Conservation (phyloP, 2,329 filamentous ascomycete genomes). For the Trichothecium roseum region DNA sequence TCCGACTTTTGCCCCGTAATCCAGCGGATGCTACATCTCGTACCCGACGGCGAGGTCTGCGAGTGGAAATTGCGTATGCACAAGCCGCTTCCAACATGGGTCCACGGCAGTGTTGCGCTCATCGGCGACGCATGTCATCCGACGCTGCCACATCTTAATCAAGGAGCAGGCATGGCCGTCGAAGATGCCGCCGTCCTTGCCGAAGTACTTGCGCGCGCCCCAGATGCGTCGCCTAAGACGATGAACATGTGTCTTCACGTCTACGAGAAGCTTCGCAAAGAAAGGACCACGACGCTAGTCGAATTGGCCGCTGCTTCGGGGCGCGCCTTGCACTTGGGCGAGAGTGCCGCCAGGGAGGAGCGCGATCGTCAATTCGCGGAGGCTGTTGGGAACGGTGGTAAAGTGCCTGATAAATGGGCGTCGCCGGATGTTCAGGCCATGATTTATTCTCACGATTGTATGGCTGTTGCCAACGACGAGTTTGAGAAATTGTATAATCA, state of each 20-base stretch:
- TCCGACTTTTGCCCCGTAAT: constrained; percentile 50
- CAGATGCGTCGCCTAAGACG: constrained; percentile 21
- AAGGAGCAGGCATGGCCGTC: constrained; percentile 56
- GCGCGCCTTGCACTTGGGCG: constrained; percentile 41
- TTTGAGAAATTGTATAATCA: constrained; percentile 33
- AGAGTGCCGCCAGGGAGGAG: constrained; percentile 45
- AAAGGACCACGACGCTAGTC: constrained; percentile 41
- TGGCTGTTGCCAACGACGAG: constrained; percentile 37
- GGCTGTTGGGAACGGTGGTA: constrained; percentile 34
- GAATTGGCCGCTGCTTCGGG: constrained; percentile 41
- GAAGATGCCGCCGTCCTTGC: constrained; percentile 54
- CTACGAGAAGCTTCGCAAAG: constrained; percentile 47
- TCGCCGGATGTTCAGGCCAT: constrained; percentile 56
- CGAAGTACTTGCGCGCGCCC: constrained; percentile 34
- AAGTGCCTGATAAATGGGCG: constrained; percentile 57
- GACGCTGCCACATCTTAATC: constrained; percentile 54
- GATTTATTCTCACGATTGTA: constrained; percentile 54
- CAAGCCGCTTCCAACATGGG: constrained; percentile 45
- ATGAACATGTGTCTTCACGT: constrained; percentile 40
- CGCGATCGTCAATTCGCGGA: constrained; percentile 44
- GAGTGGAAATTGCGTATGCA: constrained; percentile 56
- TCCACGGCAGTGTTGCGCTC: constrained; percentile 43
- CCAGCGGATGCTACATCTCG: constrained; percentile 46
- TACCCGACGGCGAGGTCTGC: constrained; percentile 51
- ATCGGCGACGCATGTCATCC: constrained; percentile 58